Percentiles rank a stretch among this genome's conserved stretches.
These are phyloP conservation scores for Hemileia vastatrix DNA, from an alignment of 1,284 basidiomycete genomes.

Conservation along the genomic window DNA sequence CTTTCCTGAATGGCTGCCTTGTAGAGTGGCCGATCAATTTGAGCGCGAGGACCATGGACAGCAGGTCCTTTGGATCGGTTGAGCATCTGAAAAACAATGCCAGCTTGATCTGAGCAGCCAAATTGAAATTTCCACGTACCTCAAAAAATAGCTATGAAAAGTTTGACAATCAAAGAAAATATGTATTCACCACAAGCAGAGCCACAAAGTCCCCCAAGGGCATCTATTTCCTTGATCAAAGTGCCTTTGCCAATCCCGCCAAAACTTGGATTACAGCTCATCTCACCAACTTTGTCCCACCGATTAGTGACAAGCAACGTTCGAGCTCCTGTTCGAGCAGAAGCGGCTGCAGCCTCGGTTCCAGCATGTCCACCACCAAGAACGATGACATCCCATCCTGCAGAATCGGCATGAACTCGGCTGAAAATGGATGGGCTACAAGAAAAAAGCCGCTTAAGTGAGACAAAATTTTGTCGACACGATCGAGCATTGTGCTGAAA, in stretches of 20 bases:
- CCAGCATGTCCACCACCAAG: slow-evolving; percentile 89
- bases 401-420: no score
- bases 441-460: no score
- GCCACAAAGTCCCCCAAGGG: slow-evolving; percentile 71
- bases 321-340: slow-evolving; percentile 67
- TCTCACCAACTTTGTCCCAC: slow-evolving; percentile 67
- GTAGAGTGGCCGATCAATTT: slow-evolving; percentile 74
- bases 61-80: slow-evolving; percentile 78
- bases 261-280: slow-evolving; percentile 68
- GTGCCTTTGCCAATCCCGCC: slow-evolving; percentile 74
- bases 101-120: slow-evolving; percentile 59
- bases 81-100: slow-evolving; percentile 74
- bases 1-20: slow-evolving; percentile 66
- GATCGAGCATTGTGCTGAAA: no score
- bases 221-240: slow-evolving; percentile 75
- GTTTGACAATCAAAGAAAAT: not conserved
- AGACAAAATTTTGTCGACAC: no score
- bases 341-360: slow-evolving; percentile 75
- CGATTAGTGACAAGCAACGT: slow-evolving; percentile 73
- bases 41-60: slow-evolving; percentile 80
- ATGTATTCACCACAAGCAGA: slow-evolving; percentile 54
- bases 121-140: not conserved
- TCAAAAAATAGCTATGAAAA: not conserved
- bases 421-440: no score
- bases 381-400: slow-evolving; percentile 57